Evolutionary conservation across 805 yeast genomes (phyloP), one percentile per base, ranked within the genome.

Genomic region (Jamesozyma piceae): DNA sequence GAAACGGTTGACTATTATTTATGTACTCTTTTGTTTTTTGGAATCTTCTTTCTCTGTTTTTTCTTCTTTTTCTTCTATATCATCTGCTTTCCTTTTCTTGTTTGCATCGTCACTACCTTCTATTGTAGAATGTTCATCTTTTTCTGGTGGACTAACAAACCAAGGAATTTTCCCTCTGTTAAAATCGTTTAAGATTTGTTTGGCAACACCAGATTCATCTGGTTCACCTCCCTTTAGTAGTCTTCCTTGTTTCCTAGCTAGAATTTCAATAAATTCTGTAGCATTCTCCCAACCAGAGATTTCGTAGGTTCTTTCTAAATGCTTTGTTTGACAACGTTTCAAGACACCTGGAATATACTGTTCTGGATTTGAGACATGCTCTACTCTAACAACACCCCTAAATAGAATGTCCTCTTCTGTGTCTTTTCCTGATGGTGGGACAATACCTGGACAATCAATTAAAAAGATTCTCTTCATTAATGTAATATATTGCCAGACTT

Each of bases 391-490:
- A 17, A 92, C 98, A 61, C 98, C 98, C 64, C 96, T 78, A 67
- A 90, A 85, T 51, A 90, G 64, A 55, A 90, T 87, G 64, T 90
- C 97, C 22, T 95, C 79, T 61, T 87, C 95, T 1, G 90, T 66
- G 62, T 92, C 98, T 56, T 80, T 87, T 24, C 79, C 62, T 15
- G 94, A 83, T 22, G 98, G 98, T 9, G 98, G 98, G 18, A 90
- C 98, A 59, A 90, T 90, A 67, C 98, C 98, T 2, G 98, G 98
- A 72, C 98, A 92, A 67, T 90, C 98, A 57, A 90, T 92, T 55
- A 90, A 70, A 66, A 89, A 90, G 41, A 90, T 90, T 51, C 90
- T 77, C 72, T 90, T 90, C 97, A 92, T 90, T 55, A 90, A 72
- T 3, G 98, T 89, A 56, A 90, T 89, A 69, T 90, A 90, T 71